These are phyloP conservation scores for Coffea eugenioides DNA, from an alignment of 257 asterid genomes.

Conservation along the genomic window DNA sequence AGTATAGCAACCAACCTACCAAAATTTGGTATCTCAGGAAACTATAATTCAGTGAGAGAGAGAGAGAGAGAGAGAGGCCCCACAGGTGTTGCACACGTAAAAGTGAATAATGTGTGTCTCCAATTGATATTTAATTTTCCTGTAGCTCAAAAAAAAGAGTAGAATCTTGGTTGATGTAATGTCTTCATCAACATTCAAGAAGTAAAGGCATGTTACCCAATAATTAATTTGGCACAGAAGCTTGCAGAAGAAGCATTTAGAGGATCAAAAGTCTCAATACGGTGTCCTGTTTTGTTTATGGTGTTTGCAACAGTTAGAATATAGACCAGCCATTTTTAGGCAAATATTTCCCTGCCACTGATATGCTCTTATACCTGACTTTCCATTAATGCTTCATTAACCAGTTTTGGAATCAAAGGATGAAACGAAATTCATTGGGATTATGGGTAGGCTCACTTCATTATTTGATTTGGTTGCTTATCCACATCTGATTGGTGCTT, in stretches of 20 bases:
- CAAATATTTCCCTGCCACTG: background rate
- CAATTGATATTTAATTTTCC: background rate
- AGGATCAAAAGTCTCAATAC: background rate
- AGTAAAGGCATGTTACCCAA: background rate
- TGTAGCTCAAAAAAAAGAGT: background rate
- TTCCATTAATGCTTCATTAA: background rate
- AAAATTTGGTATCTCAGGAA: background rate
- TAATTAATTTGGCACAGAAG: background rate
- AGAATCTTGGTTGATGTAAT: background rate
- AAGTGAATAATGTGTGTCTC: background rate
- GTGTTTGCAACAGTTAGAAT: background rate
- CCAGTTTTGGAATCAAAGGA: background rate
- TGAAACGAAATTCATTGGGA: background rate
- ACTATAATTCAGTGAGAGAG: background rate
- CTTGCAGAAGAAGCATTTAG: background rate
- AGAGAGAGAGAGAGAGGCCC: background rate
- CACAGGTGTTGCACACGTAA: background rate
- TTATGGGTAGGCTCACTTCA: background rate
- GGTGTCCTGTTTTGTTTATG: background rate
- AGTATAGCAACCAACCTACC: background rate
- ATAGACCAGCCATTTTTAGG: too few species aligned
- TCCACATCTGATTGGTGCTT: background rate
- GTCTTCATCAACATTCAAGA: background rate
- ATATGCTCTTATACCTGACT: background rate
- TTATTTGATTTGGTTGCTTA: background rate